Evolutionary conservation across 805 yeast species (phyloP).

Genomic region (Zygoascus bituminiphila): DNA sequence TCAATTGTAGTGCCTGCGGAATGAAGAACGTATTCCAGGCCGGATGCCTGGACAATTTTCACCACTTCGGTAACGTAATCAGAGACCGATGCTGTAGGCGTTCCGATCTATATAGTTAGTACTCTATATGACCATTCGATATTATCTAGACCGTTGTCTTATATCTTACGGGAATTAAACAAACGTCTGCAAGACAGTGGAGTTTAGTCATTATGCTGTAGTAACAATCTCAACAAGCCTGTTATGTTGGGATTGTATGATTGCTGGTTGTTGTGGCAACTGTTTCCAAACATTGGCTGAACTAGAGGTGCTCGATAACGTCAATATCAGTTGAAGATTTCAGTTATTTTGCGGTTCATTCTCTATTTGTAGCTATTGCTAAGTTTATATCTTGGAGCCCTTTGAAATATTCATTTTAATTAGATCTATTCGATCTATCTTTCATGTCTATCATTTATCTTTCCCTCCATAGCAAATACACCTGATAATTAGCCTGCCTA

Average conservation of each 20-base stretch:
- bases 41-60: slow-evolving; percentile 50
- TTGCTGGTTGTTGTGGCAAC: no score
- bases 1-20: slow-evolving; percentile 90
- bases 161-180: slow-evolving; percentile 73
- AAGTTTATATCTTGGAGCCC: no score
- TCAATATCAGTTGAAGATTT: no score
- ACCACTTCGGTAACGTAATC: slow-evolving; percentile 72
- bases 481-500: background rate
- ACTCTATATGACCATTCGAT: slow-evolving; percentile 10
- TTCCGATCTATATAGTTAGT: slow-evolving; percentile 49
- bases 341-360: no score
- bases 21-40: slow-evolving; percentile 62
- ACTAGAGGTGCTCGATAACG: no score
- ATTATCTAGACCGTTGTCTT: background rate
- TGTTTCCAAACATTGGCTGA: no score
- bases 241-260: no score
- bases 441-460: background rate
- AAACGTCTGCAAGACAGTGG: slow-evolving; percentile 76
- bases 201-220: slow-evolving; percentile 26
- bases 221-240: no score
- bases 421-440: background rate
- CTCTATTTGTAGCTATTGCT: no score
- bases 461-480: background rate
- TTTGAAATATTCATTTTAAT: background rate
- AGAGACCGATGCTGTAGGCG: slow-evolving; percentile 68